Evolutionary conservation across 2,329 filamentous ascomycete genomes (phyloP).

Genomic region (Pseudogymnoascus sp.): DNA sequence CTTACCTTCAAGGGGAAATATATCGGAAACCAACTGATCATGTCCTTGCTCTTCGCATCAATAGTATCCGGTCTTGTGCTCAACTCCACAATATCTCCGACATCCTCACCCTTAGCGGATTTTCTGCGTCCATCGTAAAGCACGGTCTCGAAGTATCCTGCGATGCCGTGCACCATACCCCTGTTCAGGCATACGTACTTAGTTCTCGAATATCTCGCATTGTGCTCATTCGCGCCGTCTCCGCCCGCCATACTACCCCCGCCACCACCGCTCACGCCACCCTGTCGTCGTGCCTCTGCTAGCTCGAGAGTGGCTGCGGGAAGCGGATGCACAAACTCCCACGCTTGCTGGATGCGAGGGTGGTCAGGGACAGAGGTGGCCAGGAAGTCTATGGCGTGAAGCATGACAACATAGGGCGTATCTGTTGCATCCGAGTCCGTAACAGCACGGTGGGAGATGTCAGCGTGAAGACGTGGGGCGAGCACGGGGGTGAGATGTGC

Average conservation of each 20-base stretch:
- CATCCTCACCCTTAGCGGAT: constrained; percentile 16
- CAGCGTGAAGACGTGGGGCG: constrained; percentile 75
- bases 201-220: constrained; percentile 69
- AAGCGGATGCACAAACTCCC: constrained; percentile 76
- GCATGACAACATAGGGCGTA: constrained; percentile 89
- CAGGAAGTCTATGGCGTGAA: constrained; percentile 83
- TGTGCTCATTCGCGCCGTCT: constrained; percentile 83
- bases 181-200: constrained; percentile 70
- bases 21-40: constrained; percentile 99
- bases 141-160: constrained; percentile 94
- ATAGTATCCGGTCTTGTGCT: constrained; percentile 91
- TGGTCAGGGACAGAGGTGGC: constrained; percentile 53
- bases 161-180: constrained; percentile 83
- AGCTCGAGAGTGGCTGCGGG: constrained; percentile 47
- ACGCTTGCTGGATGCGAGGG: constrained; percentile 63
- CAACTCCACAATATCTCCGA: constrained; percentile 61
- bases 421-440: constrained; percentile 69
- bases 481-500: constrained; percentile 90
- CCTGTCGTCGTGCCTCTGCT: constrained; percentile 49
- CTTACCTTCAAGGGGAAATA: constrained; percentile 91
- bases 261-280: constrained; percentile 58
- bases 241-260: constrained; percentile 67
- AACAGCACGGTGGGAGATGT: constrained; percentile 56
- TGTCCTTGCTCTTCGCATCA: constrained; percentile 85
- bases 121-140: constrained; percentile 55